Evolutionary conservation across 2,329 filamentous ascomycete species (phyloP), one percentile per base, ranked within the genome.

Genomic region (Lachnellula cervina): DNA sequence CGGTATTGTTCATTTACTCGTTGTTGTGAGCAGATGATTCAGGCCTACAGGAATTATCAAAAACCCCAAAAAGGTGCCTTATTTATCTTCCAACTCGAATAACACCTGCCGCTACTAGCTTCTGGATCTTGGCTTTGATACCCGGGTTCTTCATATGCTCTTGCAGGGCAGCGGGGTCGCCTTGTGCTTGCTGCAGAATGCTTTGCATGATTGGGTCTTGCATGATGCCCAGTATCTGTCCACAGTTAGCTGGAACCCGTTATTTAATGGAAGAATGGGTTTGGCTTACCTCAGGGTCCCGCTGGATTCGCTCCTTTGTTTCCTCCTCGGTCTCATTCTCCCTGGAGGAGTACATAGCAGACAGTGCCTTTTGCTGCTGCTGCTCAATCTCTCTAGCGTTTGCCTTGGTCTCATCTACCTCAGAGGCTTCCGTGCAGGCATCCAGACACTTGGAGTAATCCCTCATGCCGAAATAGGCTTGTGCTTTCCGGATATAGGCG

Each of bases 151-250:
- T 89, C 89, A 99, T 96, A 75, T 99, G 95, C 73, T 99, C 93
- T 71, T 95, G 88, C 60, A 99, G 82, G 46, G 94, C 94, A 49
- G 88, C 88, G 17, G 94, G 94, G 68, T 99, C 89, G 54, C 84
- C 85, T 80, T 97, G 96, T 46, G 94, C 94, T 76, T 99, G 94
- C 73, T 97, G 92, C 55, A 97, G 83, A 64, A 97, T 97, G 63
- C 88, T 88, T 76, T 99, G 91, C 93, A 99, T 97, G 70, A 99
- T 87, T 16, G 94, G 94, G 70, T 99, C 94, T 73, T 92, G 87
- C 75, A 97, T 89, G 69, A 97, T 93, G 60, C 79, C 74, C 82
- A 95, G 89, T 71, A 97, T 96, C 86, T 70, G 45, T 5, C 7
- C 5, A 14, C 42, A 38, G 54, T 68, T 64, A 66, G 65, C 34